phyloP scores from a whole-genome alignment of 2,329 filamentous ascomycete species.

The Cadophora gregata region DNA sequence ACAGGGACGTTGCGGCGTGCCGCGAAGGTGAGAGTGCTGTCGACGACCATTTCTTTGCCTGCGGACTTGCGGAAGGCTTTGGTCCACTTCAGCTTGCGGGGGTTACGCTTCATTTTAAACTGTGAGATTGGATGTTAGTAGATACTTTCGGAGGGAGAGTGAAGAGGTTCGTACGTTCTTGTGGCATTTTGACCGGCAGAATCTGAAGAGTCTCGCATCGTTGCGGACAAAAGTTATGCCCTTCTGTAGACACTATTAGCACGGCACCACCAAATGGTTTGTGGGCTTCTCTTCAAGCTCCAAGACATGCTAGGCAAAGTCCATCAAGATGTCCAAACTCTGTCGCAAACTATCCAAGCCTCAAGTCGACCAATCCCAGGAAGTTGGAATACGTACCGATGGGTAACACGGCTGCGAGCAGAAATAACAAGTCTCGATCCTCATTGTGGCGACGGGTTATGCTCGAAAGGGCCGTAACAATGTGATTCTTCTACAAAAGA shows the following conservation, averaged over 20 bases:
- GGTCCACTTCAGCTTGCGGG: constrained; percentile 95
- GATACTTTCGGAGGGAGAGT: background rate
- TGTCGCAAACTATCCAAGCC: background rate
- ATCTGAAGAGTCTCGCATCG: constrained; percentile 58
- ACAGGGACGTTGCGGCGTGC: constrained; percentile 92
- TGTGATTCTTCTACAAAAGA: constrained; percentile 8
- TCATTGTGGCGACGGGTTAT: constrained; percentile 41
- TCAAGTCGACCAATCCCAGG: background rate
- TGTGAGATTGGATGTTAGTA: constrained; percentile 40
- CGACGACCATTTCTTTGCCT: constrained; percentile 89
- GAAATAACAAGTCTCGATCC: constrained; percentile 72
- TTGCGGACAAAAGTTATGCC: constrained; percentile 54
- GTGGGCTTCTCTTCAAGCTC: background rate
- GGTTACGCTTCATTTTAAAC: constrained; percentile 99
- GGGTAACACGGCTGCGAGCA: constrained; percentile 73
- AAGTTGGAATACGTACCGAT: constrained; percentile 40
- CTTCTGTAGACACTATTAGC: constrained; percentile 46
- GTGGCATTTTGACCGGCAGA: constrained; percentile 60
- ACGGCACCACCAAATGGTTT: background rate
- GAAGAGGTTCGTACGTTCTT: constrained; percentile 39
- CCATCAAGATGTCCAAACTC: background rate
- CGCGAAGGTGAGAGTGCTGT: constrained; percentile 90
- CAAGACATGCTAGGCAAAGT: background rate
- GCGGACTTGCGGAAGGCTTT: constrained; percentile 87
- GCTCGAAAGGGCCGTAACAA: constrained; percentile 1